phyloP scores from a whole-genome alignment of 306 rosid genomes.

The Erythrophleum fordii region DNA sequence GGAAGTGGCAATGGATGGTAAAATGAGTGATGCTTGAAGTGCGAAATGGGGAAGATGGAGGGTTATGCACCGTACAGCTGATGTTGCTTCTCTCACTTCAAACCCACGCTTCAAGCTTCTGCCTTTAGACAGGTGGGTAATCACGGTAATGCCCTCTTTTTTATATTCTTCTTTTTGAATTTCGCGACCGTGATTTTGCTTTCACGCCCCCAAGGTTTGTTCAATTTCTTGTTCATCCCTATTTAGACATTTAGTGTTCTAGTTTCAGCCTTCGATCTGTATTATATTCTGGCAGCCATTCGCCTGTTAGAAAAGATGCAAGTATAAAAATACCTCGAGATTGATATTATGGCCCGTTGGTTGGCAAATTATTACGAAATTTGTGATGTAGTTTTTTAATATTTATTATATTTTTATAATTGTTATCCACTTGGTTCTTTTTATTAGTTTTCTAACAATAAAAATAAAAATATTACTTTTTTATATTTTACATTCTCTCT shows the following conservation, averaged over 20 bases:
- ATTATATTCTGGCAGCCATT: neutral
- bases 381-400: too few species aligned
- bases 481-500: too few species aligned
- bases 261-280: neutral
- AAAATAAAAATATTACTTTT: too few species aligned
- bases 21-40: slow-evolving; percentile 45
- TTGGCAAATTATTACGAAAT: too few species aligned
- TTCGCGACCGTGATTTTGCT: slow-evolving; percentile 40
- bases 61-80: slow-evolving; percentile 43
- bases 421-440: too few species aligned
- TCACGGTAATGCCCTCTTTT: slow-evolving; percentile 63
- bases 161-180: slow-evolving; percentile 35
- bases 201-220: slow-evolving; percentile 17
- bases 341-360: too few species aligned
- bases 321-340: too few species aligned
- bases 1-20: slow-evolving; percentile 55
- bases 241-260: neutral
- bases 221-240: neutral
- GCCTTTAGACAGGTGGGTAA: slow-evolving; percentile 50
- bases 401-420: too few species aligned
- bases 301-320: too few species aligned
- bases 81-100: slow-evolving; percentile 70
- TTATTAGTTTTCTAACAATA: too few species aligned
- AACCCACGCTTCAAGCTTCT: slow-evolving; percentile 65
- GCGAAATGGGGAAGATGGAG: slow-evolving; percentile 57